These are phyloP conservation scores for Mucor sp. DNA, from an alignment of 371 early-diverging fungal genomes.

Conservation along the genomic window DNA sequence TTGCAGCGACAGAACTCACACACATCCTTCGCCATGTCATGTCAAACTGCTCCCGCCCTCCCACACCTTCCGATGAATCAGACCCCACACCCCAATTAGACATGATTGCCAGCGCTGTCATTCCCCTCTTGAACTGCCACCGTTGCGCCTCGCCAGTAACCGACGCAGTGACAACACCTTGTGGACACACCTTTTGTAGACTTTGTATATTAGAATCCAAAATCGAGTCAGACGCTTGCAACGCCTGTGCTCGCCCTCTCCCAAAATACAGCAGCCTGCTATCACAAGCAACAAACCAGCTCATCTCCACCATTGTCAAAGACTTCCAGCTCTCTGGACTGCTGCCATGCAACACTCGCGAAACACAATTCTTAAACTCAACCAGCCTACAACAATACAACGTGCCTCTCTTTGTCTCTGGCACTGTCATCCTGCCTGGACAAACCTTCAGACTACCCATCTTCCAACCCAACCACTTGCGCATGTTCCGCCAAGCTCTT, in stretches of 20 bases:
- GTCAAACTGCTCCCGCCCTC: conserved; percentile 3
- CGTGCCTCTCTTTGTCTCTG: conserved; percentile 23
- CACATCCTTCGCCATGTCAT: conserved; percentile 7
- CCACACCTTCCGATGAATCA: conserved; percentile 5
- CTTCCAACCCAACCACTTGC: conserved; percentile 13
- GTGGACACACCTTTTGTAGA: conserved; percentile 33
- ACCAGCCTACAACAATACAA: conserved; percentile 10
- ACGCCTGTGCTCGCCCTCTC: conserved; percentile 22
- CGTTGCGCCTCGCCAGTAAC: conserved; percentile 5
- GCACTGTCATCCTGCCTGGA: conserved; percentile 22
- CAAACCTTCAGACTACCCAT: conserved; percentile 20
- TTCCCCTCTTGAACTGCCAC: conserved; percentile 5
- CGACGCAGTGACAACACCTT: conserved; percentile 25
- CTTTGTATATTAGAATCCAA: conserved; percentile 23
- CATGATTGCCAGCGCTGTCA: background rate
- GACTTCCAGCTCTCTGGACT: conserved; percentile 15
- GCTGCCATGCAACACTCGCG: conserved; percentile 2
- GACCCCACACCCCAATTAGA: background rate
- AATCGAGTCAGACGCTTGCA: conserved; percentile 12
- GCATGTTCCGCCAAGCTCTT: conserved; percentile 11
- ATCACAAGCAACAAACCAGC: conserved; percentile 17
- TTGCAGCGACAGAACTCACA: conserved; percentile 10
- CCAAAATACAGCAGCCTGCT: conserved; percentile 23
- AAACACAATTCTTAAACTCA: conserved; percentile 6
- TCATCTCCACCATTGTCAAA: conserved; percentile 15